Evolutionary conservation across 441 rosid genomes (phyloP), one percentile per base, ranked within the genome.

Genomic region (Jatropha multifida): DNA sequence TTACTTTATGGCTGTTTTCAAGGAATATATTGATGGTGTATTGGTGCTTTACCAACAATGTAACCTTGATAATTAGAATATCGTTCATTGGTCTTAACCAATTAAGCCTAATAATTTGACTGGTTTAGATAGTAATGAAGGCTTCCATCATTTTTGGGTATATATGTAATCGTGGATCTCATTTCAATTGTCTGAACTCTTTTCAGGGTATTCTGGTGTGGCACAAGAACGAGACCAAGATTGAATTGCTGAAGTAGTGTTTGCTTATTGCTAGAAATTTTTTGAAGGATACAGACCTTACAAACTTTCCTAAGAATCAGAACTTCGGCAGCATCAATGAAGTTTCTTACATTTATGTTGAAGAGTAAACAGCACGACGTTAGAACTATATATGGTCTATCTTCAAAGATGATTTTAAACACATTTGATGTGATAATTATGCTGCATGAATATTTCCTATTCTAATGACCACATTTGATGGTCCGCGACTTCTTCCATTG

Each of bases 131-230:
- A 56, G 32, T 69, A 59, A 6, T 4, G 15, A 49, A 69, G 15
- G 42, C 4, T 54, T 26, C n/a, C 58, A 41, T 5, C 32, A 32
- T 2, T 51, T 54, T 20, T 37, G 7, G 12, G 52, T 8, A 15
- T 40, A 42, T 49, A 32, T 32, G 68, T 37, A 59, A 27, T 6
- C 11, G 5, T 72, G 41, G 40, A 40, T 71, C 26, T 58, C 71
- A 71, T 64, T 51, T 63, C 14, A 58, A 1, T 38, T 51, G 72
- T 65, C 48, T 38, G 12, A 32, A 48, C 73, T 32, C 20, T 42
- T 62, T 71, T 72, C 83, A 78, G 85, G 80, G 76, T 12, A 59
- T 44, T 62, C 18, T 55, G 56, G 38, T 40, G 41, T 52, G 71
- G 78, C 66, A 46, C 52, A 62, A 73, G 55, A 55, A 37, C 27